phyloP scores from a whole-genome alignment of 768 basidiomycete genomes.

The Agrocybe praecox region DNA sequence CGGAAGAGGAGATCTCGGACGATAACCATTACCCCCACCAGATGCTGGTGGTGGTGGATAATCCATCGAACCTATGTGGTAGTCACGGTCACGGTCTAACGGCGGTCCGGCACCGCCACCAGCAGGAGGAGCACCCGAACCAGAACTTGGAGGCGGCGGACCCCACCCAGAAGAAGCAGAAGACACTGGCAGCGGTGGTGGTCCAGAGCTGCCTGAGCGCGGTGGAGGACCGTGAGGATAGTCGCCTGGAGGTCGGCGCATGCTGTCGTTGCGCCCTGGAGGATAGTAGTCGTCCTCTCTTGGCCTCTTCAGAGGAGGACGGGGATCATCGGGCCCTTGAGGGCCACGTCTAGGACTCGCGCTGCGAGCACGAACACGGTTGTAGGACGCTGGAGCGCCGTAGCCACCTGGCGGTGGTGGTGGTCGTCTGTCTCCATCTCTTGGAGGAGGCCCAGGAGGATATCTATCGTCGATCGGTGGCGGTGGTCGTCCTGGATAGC shows the following conservation, averaged over 20 bases:
- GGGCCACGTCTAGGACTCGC: conserved; percentile 42
- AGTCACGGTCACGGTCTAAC: conserved; percentile 33
- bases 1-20: conserved; percentile 29
- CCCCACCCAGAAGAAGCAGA: conserved; percentile 16
- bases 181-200: conserved; percentile 1
- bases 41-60: conserved; percentile 23
- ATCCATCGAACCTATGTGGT: conserved; percentile 22
- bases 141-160: conserved; percentile 23
- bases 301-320: conserved; percentile 47
- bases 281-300: conserved; percentile 49
- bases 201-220: conserved; percentile 19
- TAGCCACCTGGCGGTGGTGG: conserved; percentile 19
- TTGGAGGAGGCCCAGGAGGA: conserved; percentile 22
- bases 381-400: conserved; percentile 19
- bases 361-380: conserved; percentile 48
- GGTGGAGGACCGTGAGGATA: conserved; percentile 22
- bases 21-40: conserved; percentile 32
- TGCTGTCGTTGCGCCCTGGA: conserved; percentile 21
- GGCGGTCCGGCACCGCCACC: conserved; percentile 21
- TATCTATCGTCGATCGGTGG: too few species aligned
- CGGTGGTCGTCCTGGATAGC: conserved; percentile 15
- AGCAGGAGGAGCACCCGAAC: conserved; percentile 12
- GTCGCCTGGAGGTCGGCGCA: conserved; percentile 21
- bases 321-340: conserved; percentile 35
- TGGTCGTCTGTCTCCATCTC: conserved; percentile 25